Base-by-base conservation (phyloP, 106 monocot species). In the Allium fistulosum region DNA sequence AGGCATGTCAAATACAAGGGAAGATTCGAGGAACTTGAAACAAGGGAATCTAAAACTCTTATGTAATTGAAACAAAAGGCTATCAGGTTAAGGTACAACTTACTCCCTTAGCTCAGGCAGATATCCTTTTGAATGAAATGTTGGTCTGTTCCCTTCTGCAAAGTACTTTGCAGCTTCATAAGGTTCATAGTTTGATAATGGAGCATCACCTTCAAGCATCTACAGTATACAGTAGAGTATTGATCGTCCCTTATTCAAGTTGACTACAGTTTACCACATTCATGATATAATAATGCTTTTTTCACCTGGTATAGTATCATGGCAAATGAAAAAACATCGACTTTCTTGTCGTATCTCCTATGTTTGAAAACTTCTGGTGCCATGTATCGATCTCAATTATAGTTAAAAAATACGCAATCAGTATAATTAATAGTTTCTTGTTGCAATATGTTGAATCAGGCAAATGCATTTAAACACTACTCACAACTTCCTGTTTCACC, bases 401-500 rank as follows among this genome's bases (percentile, higher is more conserved):
- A 37, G 37, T 37, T 37, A 37, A 4, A 37, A 37, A 37, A 37
- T 37, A 37, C 37, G 37, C 5, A 37, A 37, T 37, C 37, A 37
- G 37, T 37, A 2, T 37, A 37, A 37, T 37, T 37, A 37, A 37
- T 37, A 37, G 4, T 37, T 37, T 37, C 37, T 2, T 37, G 37
- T 37, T 37, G 37, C 37, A 37, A 37, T 37, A 37, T 5, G 37
- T 5, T 37, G 37, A 37, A 37, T 37, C 37, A 37, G 37, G 37
- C 2, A 37, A 37, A 37, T 37, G 37, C 37, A 37, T 37, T 37
- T 4, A 37, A 37, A 37, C 2, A 37, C 70, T 4, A 85, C 96
- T 84, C 70, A 97, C 92, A 99, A 74, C 97, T 99, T 80, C 97
- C 97, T 48, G 97, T 99, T 79, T 99, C 97, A 59, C 97, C 97